These are phyloP conservation scores for Yamadazyma spencermartinsiae DNA, from an alignment of 1,139 yeast species.

Conservation along the genomic window DNA sequence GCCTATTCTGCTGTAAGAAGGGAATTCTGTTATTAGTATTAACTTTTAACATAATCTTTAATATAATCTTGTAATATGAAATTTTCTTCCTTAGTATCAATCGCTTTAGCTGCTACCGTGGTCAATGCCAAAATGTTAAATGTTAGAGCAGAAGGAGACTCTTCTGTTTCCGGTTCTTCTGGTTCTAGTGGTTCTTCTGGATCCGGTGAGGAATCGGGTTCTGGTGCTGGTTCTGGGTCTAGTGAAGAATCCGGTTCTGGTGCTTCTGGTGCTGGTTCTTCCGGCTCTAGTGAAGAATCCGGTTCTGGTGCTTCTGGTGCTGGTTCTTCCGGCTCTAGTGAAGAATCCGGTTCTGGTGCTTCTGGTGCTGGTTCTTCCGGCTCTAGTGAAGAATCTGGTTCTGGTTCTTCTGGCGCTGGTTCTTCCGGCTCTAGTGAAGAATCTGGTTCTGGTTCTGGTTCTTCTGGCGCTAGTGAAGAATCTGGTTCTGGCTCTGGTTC, in stretches of 20 bases:
- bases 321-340: slow-evolving; percentile 10
- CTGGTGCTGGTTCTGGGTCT: slow-evolving; percentile 14
- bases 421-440: slow-evolving; percentile 5
- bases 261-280: slow-evolving; percentile 7
- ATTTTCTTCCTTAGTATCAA: slow-evolving; percentile 15
- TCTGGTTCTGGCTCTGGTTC: slow-evolving; percentile 4
- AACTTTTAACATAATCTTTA: no score
- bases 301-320: slow-evolving; percentile 12
- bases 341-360: slow-evolving; percentile 7
- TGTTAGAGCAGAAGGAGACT: slow-evolving; percentile 13
- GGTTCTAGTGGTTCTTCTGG: slow-evolving; percentile 20
- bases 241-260: slow-evolving; percentile 13
- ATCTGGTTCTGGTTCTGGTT: slow-evolving; percentile 2
- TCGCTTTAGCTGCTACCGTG: slow-evolving; percentile 16
- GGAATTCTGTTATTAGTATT: no score
- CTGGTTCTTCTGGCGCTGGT: slow-evolving; percentile 6
- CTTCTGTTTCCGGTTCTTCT: slow-evolving; percentile 12
- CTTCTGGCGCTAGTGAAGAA: slow-evolving; percentile 4
- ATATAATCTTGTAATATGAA: no score
- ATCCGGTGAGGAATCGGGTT: slow-evolving; percentile 17
- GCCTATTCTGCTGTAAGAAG: no score
- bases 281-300: slow-evolving; percentile 9
- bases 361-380: slow-evolving; percentile 10
- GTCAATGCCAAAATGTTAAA: slow-evolving; percentile 16
- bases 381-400: slow-evolving; percentile 7